Base-by-base conservation (phyloP, 768 basidiomycete species). In the button mushroom (Agaricus bisporus) region DNA sequence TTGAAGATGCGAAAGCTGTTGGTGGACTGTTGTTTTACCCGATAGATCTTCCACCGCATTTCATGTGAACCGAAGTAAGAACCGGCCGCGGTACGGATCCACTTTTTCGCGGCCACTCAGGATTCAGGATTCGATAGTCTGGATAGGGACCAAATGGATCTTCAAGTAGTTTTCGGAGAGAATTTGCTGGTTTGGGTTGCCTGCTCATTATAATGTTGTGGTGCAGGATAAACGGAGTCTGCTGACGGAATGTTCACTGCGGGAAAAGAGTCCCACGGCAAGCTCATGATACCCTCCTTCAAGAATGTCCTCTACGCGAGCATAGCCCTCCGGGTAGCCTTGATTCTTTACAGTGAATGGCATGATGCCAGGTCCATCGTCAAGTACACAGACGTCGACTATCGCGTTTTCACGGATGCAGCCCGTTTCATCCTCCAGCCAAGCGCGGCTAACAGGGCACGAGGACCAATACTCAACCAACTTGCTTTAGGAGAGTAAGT, bases 351-450 rank as follows among this genome's bases (percentile, higher is more conserved):
- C 66, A 92, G 91, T 63, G 88, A 90, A 70, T 92, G 89, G 82
- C 92, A 94, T 55, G 93, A 97, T 61, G 80, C 80, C 14, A 83
- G 73, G 60, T 90, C 88, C 1, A 67, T 82, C 28, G 84, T 98
- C 20, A 95, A 95, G 68, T 99, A 98, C 65, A 98, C 97, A n/a
- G 97, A 99, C 68, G 78, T 98, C 59, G 97, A 99, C 70, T 98
- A 98, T 68, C 80, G 83, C 36, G 95, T 99, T 60, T 97, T 98
- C 73, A 88, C 81, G 43, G 95, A 98, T 66, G 97, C 97, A 4
- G 85, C 93, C 1, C 73, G 70, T 39, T 91, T 90, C 64, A 63
- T 91, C 29, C 65, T 81, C 25, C 62, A 74, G 43, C 79, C 84
- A 36, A 60, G 69, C n/a, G 66, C 56, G 9, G 57, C 64, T 28